Evolutionary conservation across 108 stramenopile genomes (phyloP), one percentile per base, ranked within the genome.

Genomic region (Cyclotella kingstonii): DNA sequence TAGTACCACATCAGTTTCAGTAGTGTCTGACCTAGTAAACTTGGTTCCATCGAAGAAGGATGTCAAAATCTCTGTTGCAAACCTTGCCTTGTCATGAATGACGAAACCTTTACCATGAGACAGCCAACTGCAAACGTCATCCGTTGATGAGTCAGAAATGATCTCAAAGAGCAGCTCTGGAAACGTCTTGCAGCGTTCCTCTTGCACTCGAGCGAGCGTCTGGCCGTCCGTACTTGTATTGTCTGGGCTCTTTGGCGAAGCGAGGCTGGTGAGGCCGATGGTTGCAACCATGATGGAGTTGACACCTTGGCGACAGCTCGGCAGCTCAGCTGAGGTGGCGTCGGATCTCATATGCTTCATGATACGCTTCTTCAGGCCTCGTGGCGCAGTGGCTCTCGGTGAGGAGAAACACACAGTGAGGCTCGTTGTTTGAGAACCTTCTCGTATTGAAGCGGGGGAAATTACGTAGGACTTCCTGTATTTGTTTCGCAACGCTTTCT

Each of bases 11-110:
- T n/a, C n/a, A n/a, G n/a, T n/a, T n/a, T n/a, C n/a, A 11, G 27
- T 15, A 30, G 11, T 1, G 43, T 33, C 56, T 43, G 4, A 58
- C 56, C 56, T 60, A 1, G 84, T 79, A 65, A 49, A 79, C 64
- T 83, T 82, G 35, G 78, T 83, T 48, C 85, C 82, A 33, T 84
- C 76, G 39, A 94, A 95, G 65, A 85, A 84, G 11, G 49, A 39
- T 23, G 84, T 87, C 73, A 94, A 74, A 34, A 93, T 72, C 39
- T 86, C 82, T 17, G 60, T 50, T 41, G 72, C 82, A 67, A 96
- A 94, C 5, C 56, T 54, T 22, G 71, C 63, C 25, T 73, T 44
- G 30, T 87, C 59, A 51, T 81, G 77, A 38, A 87, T 75, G 11
- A 60, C 52, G 53, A 90, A 90, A 10, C 81, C 82, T 14, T 71